phyloP scores from a whole-genome alignment of 1,284 basidiomycete genomes.

The Ceratobasidium theobromae region DNA sequence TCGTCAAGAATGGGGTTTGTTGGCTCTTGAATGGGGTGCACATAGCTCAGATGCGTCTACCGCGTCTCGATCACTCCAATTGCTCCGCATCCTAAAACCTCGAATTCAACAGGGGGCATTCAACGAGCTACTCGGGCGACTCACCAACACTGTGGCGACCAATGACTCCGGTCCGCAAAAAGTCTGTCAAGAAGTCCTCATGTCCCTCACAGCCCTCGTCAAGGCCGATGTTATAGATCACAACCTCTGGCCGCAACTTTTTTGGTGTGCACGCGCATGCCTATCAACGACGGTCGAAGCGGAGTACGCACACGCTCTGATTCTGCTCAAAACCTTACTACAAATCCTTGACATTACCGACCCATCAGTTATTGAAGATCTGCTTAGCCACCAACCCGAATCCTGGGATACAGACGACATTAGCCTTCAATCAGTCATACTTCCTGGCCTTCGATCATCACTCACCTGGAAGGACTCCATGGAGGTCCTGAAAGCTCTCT shows the following conservation, averaged over 20 bases:
- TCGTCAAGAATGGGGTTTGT: slow-evolving; percentile 74
- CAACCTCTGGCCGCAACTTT: slow-evolving; percentile 75
- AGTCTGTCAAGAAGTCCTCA: slow-evolving; percentile 82
- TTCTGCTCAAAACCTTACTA: slow-evolving; percentile 70
- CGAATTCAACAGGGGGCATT: slow-evolving; percentile 71
- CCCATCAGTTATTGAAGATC: slow-evolving; percentile 58
- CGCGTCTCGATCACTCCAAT: slow-evolving; percentile 87
- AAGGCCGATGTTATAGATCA: slow-evolving; percentile 59
- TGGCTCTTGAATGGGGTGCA: slow-evolving; percentile 84
- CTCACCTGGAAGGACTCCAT: slow-evolving; percentile 70
- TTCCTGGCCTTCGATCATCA: slow-evolving; percentile 81
- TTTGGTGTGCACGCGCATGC: slow-evolving; percentile 84
- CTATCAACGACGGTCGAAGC: slow-evolving; percentile 80
- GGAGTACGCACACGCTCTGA: slow-evolving; percentile 74
- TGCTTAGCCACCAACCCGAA: slow-evolving; percentile 67
- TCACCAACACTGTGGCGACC: slow-evolving; percentile 72
- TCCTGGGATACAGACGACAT: slow-evolving; percentile 69
- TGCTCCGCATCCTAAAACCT: slow-evolving; percentile 84
- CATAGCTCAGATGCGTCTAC: slow-evolving; percentile 82
- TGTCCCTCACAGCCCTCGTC: slow-evolving; percentile 72
- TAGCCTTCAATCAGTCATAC: slow-evolving; percentile 71
- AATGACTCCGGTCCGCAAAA: slow-evolving; percentile 57
- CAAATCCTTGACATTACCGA: slow-evolving; percentile 74
- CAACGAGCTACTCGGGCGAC: slow-evolving; percentile 76
- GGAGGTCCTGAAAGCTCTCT: slow-evolving; percentile 60